Evolutionary conservation across 352 stramenopile genomes (phyloP).

Genomic region (Phytophthora ohioensis): DNA sequence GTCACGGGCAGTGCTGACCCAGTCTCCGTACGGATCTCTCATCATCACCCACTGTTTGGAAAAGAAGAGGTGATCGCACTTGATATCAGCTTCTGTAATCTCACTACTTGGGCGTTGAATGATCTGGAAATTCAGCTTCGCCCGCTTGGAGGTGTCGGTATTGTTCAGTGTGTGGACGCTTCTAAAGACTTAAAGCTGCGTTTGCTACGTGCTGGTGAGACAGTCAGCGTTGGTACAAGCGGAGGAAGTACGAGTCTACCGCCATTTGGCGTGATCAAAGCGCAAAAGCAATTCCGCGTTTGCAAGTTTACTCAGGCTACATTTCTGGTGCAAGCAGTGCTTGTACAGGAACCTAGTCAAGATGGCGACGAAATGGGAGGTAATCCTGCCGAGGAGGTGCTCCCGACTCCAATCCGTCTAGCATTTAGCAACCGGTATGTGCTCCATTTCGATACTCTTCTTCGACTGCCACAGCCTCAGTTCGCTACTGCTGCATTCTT

Average conservation of each 20-base stretch:
- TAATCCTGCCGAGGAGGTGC: conserved; percentile 18
- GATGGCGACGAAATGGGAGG: conserved; percentile 20
- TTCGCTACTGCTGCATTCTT: conserved; percentile 54
- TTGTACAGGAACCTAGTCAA: conserved; percentile 49
- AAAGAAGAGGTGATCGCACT: conserved; percentile 65
- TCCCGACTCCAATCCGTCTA: conserved; percentile 33
- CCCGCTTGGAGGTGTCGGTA: conserved; percentile 45
- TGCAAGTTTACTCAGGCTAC: conserved; percentile 58
- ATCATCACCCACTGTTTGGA: conserved; percentile 51
- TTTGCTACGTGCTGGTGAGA: conserved; percentile 49
- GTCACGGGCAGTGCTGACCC: conserved; percentile 73
- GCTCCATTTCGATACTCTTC: conserved; percentile 63
- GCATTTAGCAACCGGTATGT: conserved; percentile 54
- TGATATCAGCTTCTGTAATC: conserved; percentile 69
- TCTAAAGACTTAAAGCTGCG: conserved; percentile 71
- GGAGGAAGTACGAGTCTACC: conserved; percentile 50
- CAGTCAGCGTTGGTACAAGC: conserved; percentile 36
- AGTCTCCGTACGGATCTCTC: conserved; percentile 63
- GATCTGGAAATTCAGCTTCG: conserved; percentile 77
- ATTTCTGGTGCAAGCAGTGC: conserved; percentile 74
- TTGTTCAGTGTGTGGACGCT: conserved; percentile 57
- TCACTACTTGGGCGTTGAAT: conserved; percentile 63
- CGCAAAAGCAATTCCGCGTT: conserved; percentile 74
- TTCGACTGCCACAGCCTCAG: conserved; percentile 40
- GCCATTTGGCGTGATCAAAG: conserved; percentile 68